A percentile compares a stretch with the other conserved stretches of the same genome.
These are phyloP conservation scores for Glebionis coronaria DNA, from an alignment of 129 eudicot genomes.

Conservation along the genomic window DNA sequence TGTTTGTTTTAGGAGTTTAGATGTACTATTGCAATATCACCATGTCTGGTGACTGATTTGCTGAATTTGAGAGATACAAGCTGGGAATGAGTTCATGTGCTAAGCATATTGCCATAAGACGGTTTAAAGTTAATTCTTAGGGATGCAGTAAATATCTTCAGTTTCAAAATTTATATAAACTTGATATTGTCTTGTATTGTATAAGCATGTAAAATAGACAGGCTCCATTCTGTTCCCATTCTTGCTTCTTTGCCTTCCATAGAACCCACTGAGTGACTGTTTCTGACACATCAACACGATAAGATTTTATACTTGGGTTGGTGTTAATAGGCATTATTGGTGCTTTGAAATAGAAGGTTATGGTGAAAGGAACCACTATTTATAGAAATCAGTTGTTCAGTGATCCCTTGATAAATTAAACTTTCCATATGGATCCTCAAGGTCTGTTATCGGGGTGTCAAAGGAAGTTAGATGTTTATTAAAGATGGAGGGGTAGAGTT, in stretches of 20 bases:
- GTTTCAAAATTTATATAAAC: background rate
- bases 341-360: too few species aligned
- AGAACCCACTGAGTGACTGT: background rate
- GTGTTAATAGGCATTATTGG: background rate
- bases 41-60: background rate
- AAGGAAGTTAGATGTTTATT: background rate
- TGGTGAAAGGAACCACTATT: background rate
- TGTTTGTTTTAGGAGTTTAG: background rate
- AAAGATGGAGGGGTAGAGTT: background rate
- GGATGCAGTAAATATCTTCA: conserved; percentile 7
- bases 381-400: background rate
- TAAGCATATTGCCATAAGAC: background rate
- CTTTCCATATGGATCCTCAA: background rate
- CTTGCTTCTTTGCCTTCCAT: too few species aligned
- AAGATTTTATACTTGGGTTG: too few species aligned
- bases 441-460: background rate
- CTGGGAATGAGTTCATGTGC: too few species aligned
- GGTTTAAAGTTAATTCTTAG: background rate
- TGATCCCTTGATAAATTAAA: background rate
- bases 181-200: conserved; percentile 3
- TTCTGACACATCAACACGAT: background rate
- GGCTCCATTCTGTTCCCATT: conserved; percentile 12
- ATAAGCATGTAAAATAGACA: conserved; percentile 1
- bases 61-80: background rate
- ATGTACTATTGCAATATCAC: background rate